Conservation (phyloP, 1,284 basidiomycete genomes). For the Entoloma clypeatum region DNA sequence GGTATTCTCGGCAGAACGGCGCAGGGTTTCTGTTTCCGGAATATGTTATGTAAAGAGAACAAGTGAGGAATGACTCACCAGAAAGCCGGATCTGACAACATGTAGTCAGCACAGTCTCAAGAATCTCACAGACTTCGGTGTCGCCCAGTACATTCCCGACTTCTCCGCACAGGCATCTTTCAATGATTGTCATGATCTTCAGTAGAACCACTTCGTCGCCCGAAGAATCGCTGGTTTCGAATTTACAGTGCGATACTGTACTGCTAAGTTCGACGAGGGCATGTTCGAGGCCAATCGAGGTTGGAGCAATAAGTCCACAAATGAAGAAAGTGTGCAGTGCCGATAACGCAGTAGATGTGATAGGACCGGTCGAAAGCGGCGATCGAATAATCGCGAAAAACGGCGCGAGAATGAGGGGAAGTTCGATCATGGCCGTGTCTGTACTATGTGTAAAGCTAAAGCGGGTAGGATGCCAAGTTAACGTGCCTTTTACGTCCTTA, state of each 20-base stretch:
- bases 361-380: slow-evolving; percentile 89
- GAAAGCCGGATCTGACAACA: slow-evolving; percentile 95
- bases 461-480: slow-evolving; percentile 8
- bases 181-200: slow-evolving; percentile 89
- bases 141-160: slow-evolving; percentile 78
- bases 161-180: slow-evolving; percentile 72
- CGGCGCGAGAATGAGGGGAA: slow-evolving; percentile 70
- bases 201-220: slow-evolving; percentile 95
- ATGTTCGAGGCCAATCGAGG: slow-evolving; percentile 49
- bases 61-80: slow-evolving; percentile 50
- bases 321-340: slow-evolving; percentile 86
- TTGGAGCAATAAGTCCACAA: slow-evolving; percentile 65
- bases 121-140: slow-evolving; percentile 95
- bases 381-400: slow-evolving; percentile 95
- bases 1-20: slow-evolving; percentile 91
- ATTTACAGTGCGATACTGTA: slow-evolving; percentile 94
- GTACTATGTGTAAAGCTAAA: slow-evolving; percentile 18
- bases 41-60: not conserved
- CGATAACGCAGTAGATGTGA: slow-evolving; percentile 86
- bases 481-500: slow-evolving; percentile 69
- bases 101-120: slow-evolving; percentile 96
- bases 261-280: slow-evolving; percentile 85
- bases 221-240: slow-evolving; percentile 93
- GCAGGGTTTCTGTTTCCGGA: slow-evolving; percentile 66
- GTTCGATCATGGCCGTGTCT: slow-evolving; percentile 59